Base-by-base conservation (phyloP, 208 protist species). In the Kentomonas sorsogonicus region DNA sequence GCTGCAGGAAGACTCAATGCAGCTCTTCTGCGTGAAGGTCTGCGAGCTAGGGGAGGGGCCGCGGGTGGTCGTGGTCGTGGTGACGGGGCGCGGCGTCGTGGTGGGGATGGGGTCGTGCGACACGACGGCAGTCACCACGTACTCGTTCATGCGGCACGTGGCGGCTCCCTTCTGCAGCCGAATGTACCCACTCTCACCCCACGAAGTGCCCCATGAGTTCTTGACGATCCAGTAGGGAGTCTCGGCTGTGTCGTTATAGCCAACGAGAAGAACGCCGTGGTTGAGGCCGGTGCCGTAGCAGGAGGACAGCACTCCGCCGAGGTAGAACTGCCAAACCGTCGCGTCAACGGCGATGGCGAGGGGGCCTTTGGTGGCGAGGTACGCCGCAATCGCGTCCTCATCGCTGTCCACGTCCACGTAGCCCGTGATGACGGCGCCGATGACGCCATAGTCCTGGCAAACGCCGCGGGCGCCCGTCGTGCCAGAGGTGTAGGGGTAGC, bases 341-440 rank as follows among this genome's bases (percentile, higher is more conserved):
- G 94, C 93, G 60, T 98, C 91, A 10, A 98, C 95, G 15, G 89
- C 96, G 40, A 97, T 73, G 36, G 93, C 63, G 48, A 98, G 53
- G 47, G 94, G 93, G 45, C 94, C 94, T 48, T 84, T 38, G 25
- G 64, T 40, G n/a, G 66, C 74, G 15, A 96, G 60, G 59, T 74
- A 91, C 44, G 67, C 77, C 30, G 69, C 80, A 9, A 97, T 86
- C 16, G 53, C 75, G 16, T 77, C 52, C 74, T 97, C 92, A 60
- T 93, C 72, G 27, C 76, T 22, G 13, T 72, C 68, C 2, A 97
- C 53, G 30, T 82, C 71, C 29, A 93, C 57, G 60, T 87, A 74
- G 18, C 69, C 72, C 18, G 30, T 72, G 69, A 97, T 89, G 36
- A 10, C 55, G 33, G 90, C 89, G 57, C 86, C 90, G 34, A 86